These are phyloP conservation scores for Aureobasidium subglaciale DNA, from an alignment of 2,329 filamentous ascomycete species.

Conservation along the genomic window DNA sequence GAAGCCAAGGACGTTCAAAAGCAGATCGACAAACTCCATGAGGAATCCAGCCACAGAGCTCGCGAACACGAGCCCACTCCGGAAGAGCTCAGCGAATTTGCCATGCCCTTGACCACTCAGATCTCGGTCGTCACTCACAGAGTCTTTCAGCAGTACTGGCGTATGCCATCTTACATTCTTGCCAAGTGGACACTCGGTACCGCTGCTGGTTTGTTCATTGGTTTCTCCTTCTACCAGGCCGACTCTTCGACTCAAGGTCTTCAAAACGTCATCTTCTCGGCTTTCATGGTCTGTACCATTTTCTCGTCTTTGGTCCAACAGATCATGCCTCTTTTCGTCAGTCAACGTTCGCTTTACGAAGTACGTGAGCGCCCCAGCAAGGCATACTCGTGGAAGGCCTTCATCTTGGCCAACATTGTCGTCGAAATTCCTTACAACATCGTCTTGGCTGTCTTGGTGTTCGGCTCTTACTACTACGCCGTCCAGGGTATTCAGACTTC, in stretches of 20 bases:
- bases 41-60: slow-evolving; percentile 28
- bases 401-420: slow-evolving; percentile 63
- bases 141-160: slow-evolving; percentile 41
- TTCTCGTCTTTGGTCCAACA: slow-evolving; percentile 21
- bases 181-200: slow-evolving; percentile 54
- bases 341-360: slow-evolving; percentile 53
- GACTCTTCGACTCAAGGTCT: slow-evolving; percentile 34
- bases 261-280: slow-evolving; percentile 41
- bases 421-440: slow-evolving; percentile 65
- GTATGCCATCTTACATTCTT: slow-evolving; percentile 41
- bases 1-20: slow-evolving; percentile 28
- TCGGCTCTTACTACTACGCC: slow-evolving; percentile 72
- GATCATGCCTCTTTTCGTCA: slow-evolving; percentile 54
- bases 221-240: slow-evolving; percentile 38
- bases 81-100: slow-evolving; percentile 38
- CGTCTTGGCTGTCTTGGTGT: slow-evolving; percentile 56
- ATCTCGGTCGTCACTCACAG: slow-evolving; percentile 33
- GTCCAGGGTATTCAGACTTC: slow-evolving; percentile 35
- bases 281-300: slow-evolving; percentile 44
- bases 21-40: slow-evolving; percentile 34
- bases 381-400: slow-evolving; percentile 67
- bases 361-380: slow-evolving; percentile 58
- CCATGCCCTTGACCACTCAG: slow-evolving; percentile 34
- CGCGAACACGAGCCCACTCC: slow-evolving; percentile 14
- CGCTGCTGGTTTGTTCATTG: slow-evolving; percentile 42